A percentile compares a stretch with the other conserved stretches of the same genome.
These are phyloP conservation scores for Pisolithus orientalis DNA, from an alignment of 768 basidiomycete genomes.

Conservation along the genomic window DNA sequence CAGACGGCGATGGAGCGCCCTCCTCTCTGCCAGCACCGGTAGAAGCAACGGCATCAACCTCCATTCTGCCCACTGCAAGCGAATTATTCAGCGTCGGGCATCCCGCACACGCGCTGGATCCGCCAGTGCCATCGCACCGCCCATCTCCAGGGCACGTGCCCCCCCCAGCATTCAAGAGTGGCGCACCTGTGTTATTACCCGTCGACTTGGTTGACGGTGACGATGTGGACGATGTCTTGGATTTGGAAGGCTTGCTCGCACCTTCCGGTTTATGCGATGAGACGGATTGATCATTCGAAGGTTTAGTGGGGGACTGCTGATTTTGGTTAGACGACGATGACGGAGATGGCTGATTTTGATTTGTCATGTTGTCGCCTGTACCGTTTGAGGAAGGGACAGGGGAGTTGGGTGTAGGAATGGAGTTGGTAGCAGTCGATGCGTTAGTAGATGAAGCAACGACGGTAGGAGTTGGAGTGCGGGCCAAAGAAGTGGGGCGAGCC, in stretches of 20 bases:
- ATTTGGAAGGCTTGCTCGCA: constrained; percentile 13
- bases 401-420: constrained; percentile 10
- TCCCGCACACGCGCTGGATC: constrained; percentile 85
- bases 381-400: constrained; percentile 28
- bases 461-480: constrained; percentile 31
- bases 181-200: constrained; percentile 22
- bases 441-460: constrained; percentile 23
- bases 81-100: constrained; percentile 97
- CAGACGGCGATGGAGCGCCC: constrained; percentile 21
- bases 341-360: constrained; percentile 28
- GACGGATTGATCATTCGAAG: constrained; percentile 20
- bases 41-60: constrained; percentile 30
- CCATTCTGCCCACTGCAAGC: constrained; percentile 39
- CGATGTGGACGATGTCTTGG: constrained; percentile 19
- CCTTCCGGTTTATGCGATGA: constrained; percentile 22
- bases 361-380: constrained; percentile 29
- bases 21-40: constrained; percentile 12
- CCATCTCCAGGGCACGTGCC: constrained; percentile 99
- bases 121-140: constrained; percentile 95
- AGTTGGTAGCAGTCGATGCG: not conserved
- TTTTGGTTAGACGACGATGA: constrained; percentile 19
- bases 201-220: not conserved
- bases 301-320: constrained; percentile 23
- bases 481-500: constrained; percentile 62
- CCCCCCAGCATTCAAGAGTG: constrained; percentile 19